Evolutionary conservation across 495 filamentous ascomycete genomes (phyloP), one percentile per base, ranked within the genome.

Genomic region (Aspergillus baeticus): DNA sequence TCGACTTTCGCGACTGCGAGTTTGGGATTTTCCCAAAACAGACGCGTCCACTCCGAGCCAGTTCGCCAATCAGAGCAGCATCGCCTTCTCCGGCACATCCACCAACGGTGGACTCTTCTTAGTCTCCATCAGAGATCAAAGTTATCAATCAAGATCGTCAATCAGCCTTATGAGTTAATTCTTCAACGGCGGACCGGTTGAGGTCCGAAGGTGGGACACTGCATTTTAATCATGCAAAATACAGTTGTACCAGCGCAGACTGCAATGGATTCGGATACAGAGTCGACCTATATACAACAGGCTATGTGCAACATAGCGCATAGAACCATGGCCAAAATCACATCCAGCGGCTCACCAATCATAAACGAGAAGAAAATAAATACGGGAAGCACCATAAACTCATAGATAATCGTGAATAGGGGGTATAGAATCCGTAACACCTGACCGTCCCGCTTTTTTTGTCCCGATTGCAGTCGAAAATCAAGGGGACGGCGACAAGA

Each of bases 401-500:
- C 72, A 47, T 75, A 63, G 60, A 47, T 75, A 63, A 62, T 64
- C 58, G 53, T 51, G 55, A 65, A 48, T 58, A 57, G 57, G 39
- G 69, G 70, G 69, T 73, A 72, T 75, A 71, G 60, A 55, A 51
- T 60, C 56, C 61, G 54, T 59, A 65, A 65, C 58, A 60, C 55
- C 55, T 51, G 43, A 29, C 21, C 47, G 22, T 47, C 55, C 50
- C 31, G 13, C 64, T 59, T 43, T 17, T 4, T 42, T 33, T 5
- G 29, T 61, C 54, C 52, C 23, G 62, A 54, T 47, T 26, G 49
- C 52, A 50, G 53, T 65, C 66, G 20, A 58, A 18, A 44, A 26
- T 61, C 53, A 59, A 65, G 58, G 60, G 26, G 21, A 41, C 35
- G 35, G 46, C 17, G 43, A 57, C 53, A 55, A 50, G 53, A 58